Percentiles rank a stretch among this genome's conserved stretches.
phyloP scores from a whole-genome alignment of 306 rosid genomes.

The Castanea mollissima region DNA sequence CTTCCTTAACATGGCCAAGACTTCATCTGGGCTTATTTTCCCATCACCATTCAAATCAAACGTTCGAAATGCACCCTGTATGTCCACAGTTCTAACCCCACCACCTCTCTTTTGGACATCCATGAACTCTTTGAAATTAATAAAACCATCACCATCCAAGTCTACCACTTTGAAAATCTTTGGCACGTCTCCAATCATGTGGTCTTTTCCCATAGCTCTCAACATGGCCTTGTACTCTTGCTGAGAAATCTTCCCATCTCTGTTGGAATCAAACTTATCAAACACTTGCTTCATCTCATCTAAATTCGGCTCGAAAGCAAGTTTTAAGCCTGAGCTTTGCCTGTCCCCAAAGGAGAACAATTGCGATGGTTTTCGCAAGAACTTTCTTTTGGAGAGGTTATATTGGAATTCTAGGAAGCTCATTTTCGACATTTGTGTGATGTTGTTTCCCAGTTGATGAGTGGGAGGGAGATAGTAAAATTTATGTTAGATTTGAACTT shows the following conservation, averaged over 20 bases:
- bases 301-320: conserved; percentile 47
- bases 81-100: conserved; percentile 54
- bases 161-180: conserved; percentile 67
- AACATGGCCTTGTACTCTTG: conserved; percentile 62
- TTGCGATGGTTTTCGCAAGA: conserved; percentile 56
- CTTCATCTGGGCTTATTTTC: conserved; percentile 84
- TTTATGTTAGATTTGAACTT: neutral
- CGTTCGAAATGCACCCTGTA: conserved; percentile 53
- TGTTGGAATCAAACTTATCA: conserved; percentile 70
- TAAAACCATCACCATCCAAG: conserved; percentile 78
- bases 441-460: conserved; percentile 16
- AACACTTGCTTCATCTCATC: conserved; percentile 78
- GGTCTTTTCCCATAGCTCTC: conserved; percentile 58
- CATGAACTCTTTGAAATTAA: conserved; percentile 68
- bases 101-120: conserved; percentile 69
- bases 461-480: neutral
- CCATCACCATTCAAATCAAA: conserved; percentile 77
- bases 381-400: conserved; percentile 56
- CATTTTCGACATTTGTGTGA: conserved; percentile 35
- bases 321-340: conserved; percentile 47
- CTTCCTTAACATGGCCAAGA: conserved; percentile 52
- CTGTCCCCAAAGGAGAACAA: conserved; percentile 46
- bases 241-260: conserved; percentile 74
- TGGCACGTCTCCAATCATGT: conserved; percentile 49
- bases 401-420: conserved; percentile 83